Conservation (phyloP, 1,284 basidiomycete genomes). For the Cryptococcus maquisensis region DNA sequence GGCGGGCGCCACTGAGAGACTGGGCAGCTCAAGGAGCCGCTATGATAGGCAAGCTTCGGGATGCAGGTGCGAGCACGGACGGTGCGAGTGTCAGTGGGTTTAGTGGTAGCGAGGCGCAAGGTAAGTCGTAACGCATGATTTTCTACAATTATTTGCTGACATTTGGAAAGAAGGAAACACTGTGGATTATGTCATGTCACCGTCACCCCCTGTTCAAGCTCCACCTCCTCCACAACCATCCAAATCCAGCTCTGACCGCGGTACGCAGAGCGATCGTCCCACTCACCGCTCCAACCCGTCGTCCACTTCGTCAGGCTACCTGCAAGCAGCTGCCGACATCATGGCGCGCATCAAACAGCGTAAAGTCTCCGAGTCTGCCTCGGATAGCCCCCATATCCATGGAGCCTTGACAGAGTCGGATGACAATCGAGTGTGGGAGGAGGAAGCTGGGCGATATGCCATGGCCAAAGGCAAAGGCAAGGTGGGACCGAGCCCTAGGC, state of each 20-base stretch:
- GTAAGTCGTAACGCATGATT: constrained; percentile 3
- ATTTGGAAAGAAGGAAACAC: constrained; percentile 16
- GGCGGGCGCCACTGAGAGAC: constrained; percentile 20
- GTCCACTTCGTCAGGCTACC: constrained; percentile 54
- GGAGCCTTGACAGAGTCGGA: constrained; percentile 40
- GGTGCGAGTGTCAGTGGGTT: constrained; percentile 26
- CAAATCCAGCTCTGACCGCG: neutral
- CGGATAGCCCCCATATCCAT: constrained; percentile 52
- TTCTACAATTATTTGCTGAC: constrained; percentile 6
- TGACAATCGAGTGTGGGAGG: constrained; percentile 26
- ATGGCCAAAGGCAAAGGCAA: constrained; percentile 17
- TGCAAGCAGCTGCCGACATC: constrained; percentile 67
- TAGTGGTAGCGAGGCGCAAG: constrained; percentile 11
- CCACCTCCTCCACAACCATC: neutral
- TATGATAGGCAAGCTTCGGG: constrained; percentile 39
- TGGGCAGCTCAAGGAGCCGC: constrained; percentile 39
- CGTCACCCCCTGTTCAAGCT: constrained; percentile 19
- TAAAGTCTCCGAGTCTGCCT: constrained; percentile 36
- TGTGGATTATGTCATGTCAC: constrained; percentile 26
- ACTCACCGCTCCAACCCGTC: constrained; percentile 43
- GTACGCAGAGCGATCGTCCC: constrained; percentile 6
- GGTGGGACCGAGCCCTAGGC: constrained; percentile 32
- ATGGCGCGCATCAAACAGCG: constrained; percentile 73
- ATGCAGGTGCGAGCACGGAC: constrained; percentile 31
- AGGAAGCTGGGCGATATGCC: constrained; percentile 10